Base-by-base conservation (phyloP, 164 flowering plant species). In the Tetrastigma voinierianum region DNA sequence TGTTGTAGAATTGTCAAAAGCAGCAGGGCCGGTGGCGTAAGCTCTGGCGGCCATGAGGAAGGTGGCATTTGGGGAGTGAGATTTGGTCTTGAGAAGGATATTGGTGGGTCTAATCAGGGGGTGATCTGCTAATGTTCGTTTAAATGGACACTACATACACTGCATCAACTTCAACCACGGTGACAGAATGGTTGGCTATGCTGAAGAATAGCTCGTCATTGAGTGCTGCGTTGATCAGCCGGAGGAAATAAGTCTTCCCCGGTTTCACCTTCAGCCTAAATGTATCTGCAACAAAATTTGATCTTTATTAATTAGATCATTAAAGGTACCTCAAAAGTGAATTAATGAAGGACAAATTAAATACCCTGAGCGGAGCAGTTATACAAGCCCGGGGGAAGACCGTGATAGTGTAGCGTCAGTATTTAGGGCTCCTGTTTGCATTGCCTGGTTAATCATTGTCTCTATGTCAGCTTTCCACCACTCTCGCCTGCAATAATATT, bases 91-190 rank as follows among this genome's bases (percentile, higher is more conserved):
- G 75, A 90, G 84, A 25, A 90, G 90, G 25, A 89, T 87, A 55
- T 87, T 85, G 15, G 84, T 80, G 69, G 69, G 97, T 91, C 49
- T 89, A 95, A 95, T 5, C 97, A 95, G 0, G 97, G 93, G 1
- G 91, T 75, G 58, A 91, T n/a, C n/a, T 81, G 24, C 87, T 80
- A 14, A 91, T 73, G 8, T 75, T 69, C 0, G 90, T 85, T 2
- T 58, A 25, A 87, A 87, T n/a, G 97, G 97, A 55, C 87, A 89
- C 0, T n/a, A 81, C 75, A 24, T 91, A 91, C 47, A 74, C 65
- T 0, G 95, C 95, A 21, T 91, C 97, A 0, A 81, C 82, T 11
- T 86, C 93, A 0, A 91, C 93, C 0, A 87, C 82, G 0, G 84
- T 88, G 49, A 90, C 64, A 4, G 79, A 73, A 71, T 91, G 95